Evolutionary conservation across 768 basidiomycete genomes (phyloP).

Genomic region (Rhodocollybia butyracea): DNA sequence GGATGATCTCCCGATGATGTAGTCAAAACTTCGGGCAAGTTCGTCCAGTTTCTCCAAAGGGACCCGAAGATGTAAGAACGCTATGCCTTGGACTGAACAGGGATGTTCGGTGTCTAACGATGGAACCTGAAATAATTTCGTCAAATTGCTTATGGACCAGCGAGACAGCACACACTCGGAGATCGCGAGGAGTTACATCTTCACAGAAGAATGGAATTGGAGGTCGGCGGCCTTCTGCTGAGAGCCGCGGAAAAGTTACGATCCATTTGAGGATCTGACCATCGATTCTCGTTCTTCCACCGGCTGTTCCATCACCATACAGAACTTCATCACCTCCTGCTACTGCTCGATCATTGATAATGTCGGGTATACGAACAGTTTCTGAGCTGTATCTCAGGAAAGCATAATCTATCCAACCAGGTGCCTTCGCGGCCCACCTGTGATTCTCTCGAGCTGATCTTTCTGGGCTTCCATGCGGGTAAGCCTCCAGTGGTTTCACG

Average conservation of each 20-base stretch:
- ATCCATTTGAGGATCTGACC: conserved; percentile 59
- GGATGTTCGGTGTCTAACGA: conserved; percentile 47
- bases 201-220: conserved; percentile 71
- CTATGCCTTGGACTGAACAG: conserved; percentile 46
- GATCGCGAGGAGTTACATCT: conserved; percentile 59
- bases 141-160: not conserved
- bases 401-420: conserved; percentile 69
- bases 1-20: conserved; percentile 45
- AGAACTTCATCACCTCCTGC: conserved; percentile 32
- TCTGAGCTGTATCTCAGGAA: conserved; percentile 51
- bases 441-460: conserved; percentile 40
- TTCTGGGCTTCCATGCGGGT: conserved; percentile 47
- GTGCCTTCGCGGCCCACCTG: conserved; percentile 50
- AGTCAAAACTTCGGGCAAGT: conserved; percentile 37
- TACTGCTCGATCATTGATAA: conserved; percentile 52
- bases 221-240: conserved; percentile 20
- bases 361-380: conserved; percentile 38
- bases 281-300: conserved; percentile 56
- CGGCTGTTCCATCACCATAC: conserved; percentile 44
- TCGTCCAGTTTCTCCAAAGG: conserved; percentile 22
- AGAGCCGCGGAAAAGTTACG: conserved; percentile 37
- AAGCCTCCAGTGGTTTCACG: conserved; percentile 49
- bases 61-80: conserved; percentile 44
- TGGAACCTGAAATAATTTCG: too few species aligned
- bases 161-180: conserved; percentile 43